Base-by-base conservation (phyloP, 2,329 filamentous ascomycete genomes). In the Botrytis porri region DNA sequence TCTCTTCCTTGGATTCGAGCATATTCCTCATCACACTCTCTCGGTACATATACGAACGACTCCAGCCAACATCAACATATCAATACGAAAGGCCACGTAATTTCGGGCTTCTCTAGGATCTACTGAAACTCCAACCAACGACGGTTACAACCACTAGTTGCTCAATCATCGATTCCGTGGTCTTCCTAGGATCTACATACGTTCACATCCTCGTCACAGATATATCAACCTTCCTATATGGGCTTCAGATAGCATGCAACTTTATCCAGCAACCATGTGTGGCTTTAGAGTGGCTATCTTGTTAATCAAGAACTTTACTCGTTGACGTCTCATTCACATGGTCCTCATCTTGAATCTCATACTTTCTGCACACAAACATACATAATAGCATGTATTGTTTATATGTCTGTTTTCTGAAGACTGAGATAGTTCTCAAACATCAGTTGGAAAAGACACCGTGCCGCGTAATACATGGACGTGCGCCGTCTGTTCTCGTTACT, bases 391-490 rank as follows among this genome's bases (percentile, higher is more conserved):
- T 45, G 62, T 16, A 8, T 1, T 64, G n/a, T 45, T 22, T 22
- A 10, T 45, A 14, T n/a, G 3, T 41, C 18, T 41, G n/a, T 45
- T 20, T 45, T 32, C 39, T 5, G 39, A 10, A 32, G 18, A 32
- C 29, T 22, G 61, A 64, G 61, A 64, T 43, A 64, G 39, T 64
- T 64, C 62, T 32, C 62, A 57, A 54, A 66, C 45, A 8, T 39
- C 45, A 51, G 43, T 32, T 66, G 14, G 32, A 16, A 39, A 45
- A 9, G 35, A 7, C 6, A 8, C 22, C 22, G 39, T n/a, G 35
- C 59, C 59, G 59, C 35, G 59, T n/a, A 61, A 61, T 61, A 2
- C 8, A 10, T 20, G 64, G n/a, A 66, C 43, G 32, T 66, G 64
- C 43, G 22, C 32, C 32, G 45, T 54, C 14, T 20, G 25, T 54